Base-by-base conservation (phyloP, 2,329 filamentous ascomycete genomes). In the Fusarium graminum region DNA sequence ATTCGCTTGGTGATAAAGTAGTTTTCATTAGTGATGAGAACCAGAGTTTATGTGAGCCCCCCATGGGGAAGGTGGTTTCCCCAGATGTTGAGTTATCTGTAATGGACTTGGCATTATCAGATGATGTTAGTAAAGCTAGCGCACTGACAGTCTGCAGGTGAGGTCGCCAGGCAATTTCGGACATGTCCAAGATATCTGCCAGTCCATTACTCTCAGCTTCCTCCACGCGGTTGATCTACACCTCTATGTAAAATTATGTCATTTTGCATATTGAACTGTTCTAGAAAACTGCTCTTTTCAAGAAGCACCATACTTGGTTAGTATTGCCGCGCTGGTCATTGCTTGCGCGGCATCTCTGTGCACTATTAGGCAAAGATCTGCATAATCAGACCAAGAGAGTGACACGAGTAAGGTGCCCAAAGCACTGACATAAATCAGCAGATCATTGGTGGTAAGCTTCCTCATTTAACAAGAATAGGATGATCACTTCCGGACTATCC, bases 51-150 rank as follows among this genome's bases (percentile, higher is more conserved):
- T 6, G 29, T 6, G 8, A 44, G 19, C 14, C 30, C 39, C 59
- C 59, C 57, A 63, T 57, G 59, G 59, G 59, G 59, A 63, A 63
- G 51, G 22, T 39, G 57, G 32, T 26, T 45, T 57, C 59, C 58
- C 59, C 59, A 51, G 59, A 63, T 17, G 11, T 16, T 26, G 17
- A 30, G n/a, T 19, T 46, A 28, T n/a, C n/a, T 13, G 26, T 36
- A 12, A 7, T 25, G 30, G 26, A 45, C 22, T 52, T 44, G 57
- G 42, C 34, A 29, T 16, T 39, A 29, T 36, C n/a, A 36, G 19
- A 29, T 22, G 6, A n/a, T 19, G 28, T 22, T 19, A 16, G n/a
- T 34, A 13, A 25, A 25, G 36, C 13, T 22, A 26, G 17, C 32
- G 32, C 32, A 34, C 32, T 34, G 19, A 42, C 12, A 25, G 17